Evolutionary conservation across 768 basidiomycete species (phyloP).

Genomic region (Psilocybe sp.): DNA sequence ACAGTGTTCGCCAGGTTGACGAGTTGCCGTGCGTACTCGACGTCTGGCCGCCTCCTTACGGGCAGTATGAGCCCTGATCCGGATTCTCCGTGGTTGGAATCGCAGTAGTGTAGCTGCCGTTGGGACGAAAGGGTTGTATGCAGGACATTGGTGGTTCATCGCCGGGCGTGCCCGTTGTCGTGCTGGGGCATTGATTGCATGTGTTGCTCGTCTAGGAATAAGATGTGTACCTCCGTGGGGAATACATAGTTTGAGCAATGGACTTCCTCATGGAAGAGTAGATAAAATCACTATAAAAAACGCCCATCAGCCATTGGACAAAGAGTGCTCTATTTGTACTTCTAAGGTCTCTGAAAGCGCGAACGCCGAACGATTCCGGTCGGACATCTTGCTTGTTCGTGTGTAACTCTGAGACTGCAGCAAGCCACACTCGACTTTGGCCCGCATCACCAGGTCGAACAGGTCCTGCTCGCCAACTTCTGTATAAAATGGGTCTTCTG

Average conservation of each 20-base stretch:
- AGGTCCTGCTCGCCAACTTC: constrained; percentile 86
- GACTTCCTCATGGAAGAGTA: constrained; percentile 89
- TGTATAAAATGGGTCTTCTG: constrained; percentile 88
- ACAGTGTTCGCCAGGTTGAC: constrained; percentile 50
- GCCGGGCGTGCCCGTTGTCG: constrained; percentile 60
- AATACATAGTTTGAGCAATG: constrained; percentile 84
- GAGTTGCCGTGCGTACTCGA: constrained; percentile 77
- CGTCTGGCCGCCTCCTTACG: constrained; percentile 69
- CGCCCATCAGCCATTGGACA: neutral
- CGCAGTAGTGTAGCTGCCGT: constrained; percentile 26
- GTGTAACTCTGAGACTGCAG: constrained; percentile 77
- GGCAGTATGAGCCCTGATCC: constrained; percentile 46
- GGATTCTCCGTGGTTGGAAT: constrained; percentile 32
- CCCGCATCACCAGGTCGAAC: constrained; percentile 66
- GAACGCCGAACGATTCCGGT: constrained; percentile 99
- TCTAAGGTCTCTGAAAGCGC: constrained; percentile 91
- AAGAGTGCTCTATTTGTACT: constrained; percentile 34
- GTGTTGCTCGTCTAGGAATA: constrained; percentile 58
- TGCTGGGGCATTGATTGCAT: constrained; percentile 54
- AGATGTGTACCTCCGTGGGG: constrained; percentile 92
- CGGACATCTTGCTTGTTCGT: constrained; percentile 81
- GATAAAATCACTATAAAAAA: constrained; percentile 76
- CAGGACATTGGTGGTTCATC: constrained; percentile 73
- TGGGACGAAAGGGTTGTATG: constrained; percentile 50
- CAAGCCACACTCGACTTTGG: constrained; percentile 87